Evolutionary conservation across 2,329 filamentous ascomycete genomes (phyloP), one percentile per base, ranked within the genome.

Genomic region (Esteya vermicola): DNA sequence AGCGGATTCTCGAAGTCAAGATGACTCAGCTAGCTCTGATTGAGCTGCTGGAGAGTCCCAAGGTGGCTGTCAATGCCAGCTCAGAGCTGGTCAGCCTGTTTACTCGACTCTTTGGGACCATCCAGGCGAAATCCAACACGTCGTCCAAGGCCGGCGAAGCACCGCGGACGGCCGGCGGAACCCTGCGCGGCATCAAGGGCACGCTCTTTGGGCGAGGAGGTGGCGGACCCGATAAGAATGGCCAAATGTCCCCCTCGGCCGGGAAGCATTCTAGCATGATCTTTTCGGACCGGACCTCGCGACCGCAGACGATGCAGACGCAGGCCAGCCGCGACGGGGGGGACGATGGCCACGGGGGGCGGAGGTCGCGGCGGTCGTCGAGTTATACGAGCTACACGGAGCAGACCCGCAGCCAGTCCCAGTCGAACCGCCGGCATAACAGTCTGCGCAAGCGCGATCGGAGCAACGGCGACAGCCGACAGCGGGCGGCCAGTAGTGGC

Each of bases 21-120:
- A 93, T 96, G 75, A 95, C 89, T 10, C 88, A 96, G 52, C 66
- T 98, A 44, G 72, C 82, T 4, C 70, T 98, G 18, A 60, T 91
- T 4, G 89, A 96, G 58, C 63, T 91, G 14, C 63, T 85, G 4
- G 86, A 95, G 54, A 86, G 86, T 1, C 77, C 86, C 0, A 79
- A 85, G 43, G 75, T 80, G 42, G 89, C 91, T 16, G 84, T 96
- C 38, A 94, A 94, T 54, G 79, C 82, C 44, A 88, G 83, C 54
- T 77, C 85, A 47, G 86, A 95, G 57, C 67, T 98, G 30, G 63
- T 98, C 18, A 76, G 76, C 14, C 65, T 96, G 1, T 98, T 91
- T 54, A 73, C 78, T 4, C 72, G 82, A 45, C 65, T 98, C 0
- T 96, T 94, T 55, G 81, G 81, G 7, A 57, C 62, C n/a, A 48